phyloP scores from a whole-genome alignment of 768 basidiomycete species.

The Phaeolepiota aurea region DNA sequence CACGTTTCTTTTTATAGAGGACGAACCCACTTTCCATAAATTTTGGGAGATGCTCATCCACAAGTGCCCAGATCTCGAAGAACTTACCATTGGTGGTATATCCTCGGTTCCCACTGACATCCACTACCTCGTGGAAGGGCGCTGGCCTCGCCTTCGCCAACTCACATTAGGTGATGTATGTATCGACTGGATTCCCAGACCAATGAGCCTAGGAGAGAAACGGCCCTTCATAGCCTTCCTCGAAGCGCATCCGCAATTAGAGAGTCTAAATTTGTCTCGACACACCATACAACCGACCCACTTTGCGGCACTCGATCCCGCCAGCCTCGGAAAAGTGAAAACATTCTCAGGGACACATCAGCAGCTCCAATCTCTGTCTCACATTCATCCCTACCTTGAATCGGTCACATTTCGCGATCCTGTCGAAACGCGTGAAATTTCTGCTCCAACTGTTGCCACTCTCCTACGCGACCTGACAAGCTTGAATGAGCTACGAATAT shows the following conservation, averaged over 20 bases:
- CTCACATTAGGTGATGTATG: slow-evolving; percentile 60
- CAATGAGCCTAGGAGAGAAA: slow-evolving; percentile 31
- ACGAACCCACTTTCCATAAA: slow-evolving; percentile 38
- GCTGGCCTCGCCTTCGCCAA: slow-evolving; percentile 58
- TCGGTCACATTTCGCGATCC: slow-evolving; percentile 59
- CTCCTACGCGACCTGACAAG: slow-evolving; percentile 49
- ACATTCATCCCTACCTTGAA: slow-evolving; percentile 38
- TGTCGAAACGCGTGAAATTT: slow-evolving; percentile 58
- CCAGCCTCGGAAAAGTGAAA: slow-evolving; percentile 39
- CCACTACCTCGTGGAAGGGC: slow-evolving; percentile 45
- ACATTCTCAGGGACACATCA: slow-evolving; percentile 61
- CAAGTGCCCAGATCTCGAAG: slow-evolving; percentile 58
- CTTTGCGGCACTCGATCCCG: slow-evolving; percentile 36
- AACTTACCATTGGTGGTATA: slow-evolving; percentile 47
- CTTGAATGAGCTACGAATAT: slow-evolving; percentile 51
- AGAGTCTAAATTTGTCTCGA: slow-evolving; percentile 41
- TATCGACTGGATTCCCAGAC: slow-evolving; percentile 41
- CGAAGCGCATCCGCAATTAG: slow-evolving; percentile 50
- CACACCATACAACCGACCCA: slow-evolving; percentile 46
- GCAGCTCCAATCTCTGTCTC: slow-evolving; percentile 56
- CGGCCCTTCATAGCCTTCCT: slow-evolving; percentile 62
- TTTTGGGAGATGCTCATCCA: slow-evolving; percentile 69
- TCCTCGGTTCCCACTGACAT: slow-evolving; percentile 49
- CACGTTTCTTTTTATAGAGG: slow-evolving; percentile 25
- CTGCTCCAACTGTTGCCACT: slow-evolving; percentile 50